phyloP scores from a whole-genome alignment of 192 early-diverging fungal species.

The Mortierella hygrophila region DNA sequence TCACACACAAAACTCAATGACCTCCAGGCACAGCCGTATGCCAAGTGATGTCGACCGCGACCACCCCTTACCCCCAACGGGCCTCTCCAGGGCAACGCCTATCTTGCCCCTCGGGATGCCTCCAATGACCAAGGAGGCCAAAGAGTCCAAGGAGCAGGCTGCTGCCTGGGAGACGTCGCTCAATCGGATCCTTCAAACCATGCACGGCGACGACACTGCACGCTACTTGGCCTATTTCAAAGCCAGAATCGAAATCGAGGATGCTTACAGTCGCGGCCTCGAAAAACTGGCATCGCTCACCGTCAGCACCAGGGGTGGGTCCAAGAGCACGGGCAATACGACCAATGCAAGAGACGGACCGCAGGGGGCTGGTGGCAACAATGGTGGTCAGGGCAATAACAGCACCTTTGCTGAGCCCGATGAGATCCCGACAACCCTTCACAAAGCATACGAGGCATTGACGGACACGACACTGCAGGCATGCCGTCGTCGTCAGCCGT shows the following conservation, averaged over 20 bases:
- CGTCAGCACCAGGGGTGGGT: conserved; percentile 1
- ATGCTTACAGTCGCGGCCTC: conserved; percentile 35
- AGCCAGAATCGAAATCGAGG: conserved; percentile 43
- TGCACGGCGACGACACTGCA: conserved; percentile 52
- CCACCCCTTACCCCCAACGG: background rate
- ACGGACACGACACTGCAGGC: conserved; percentile 25
- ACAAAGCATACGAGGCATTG: conserved; percentile 35
- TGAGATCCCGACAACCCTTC: conserved; percentile 52
- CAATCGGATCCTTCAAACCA: conserved; percentile 50
- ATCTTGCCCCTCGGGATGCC: conserved; percentile 51
- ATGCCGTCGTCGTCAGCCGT: conserved; percentile 19
- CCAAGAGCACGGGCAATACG: conserved; percentile 15
- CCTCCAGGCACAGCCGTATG: conserved; percentile 39
- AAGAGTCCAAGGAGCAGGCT: conserved; percentile 44
- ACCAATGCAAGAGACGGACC: background rate
- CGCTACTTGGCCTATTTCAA: conserved; percentile 47
- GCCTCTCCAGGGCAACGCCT: conserved; percentile 33
- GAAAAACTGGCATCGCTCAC: conserved; percentile 30
- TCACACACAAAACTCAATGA: conserved; percentile 16
- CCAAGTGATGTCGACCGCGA: conserved; percentile 42
- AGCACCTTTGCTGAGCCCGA: conserved; percentile 29
- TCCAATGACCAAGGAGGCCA: conserved; percentile 39
- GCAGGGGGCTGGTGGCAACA: conserved; percentile 2
- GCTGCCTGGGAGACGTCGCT: conserved; percentile 40
- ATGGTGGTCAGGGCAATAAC: conserved; percentile 3